Percentiles rank a stretch among this genome's conserved stretches.
These are phyloP conservation scores for Ganoderma resinaceum DNA, from an alignment of 1,284 basidiomycete species.

Conservation along the genomic window DNA sequence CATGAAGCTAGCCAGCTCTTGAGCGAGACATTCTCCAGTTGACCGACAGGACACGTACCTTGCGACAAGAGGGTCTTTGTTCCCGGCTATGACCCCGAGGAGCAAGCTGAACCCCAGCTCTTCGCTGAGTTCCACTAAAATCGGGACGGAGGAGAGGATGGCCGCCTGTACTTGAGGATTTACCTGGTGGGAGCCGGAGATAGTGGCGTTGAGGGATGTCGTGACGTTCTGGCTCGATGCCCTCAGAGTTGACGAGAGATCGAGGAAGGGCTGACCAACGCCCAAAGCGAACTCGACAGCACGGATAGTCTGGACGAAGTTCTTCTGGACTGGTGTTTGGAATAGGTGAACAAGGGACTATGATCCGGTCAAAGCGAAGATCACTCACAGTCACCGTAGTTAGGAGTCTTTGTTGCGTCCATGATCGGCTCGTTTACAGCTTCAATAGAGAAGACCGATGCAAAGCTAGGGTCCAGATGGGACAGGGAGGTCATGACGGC, in stretches of 20 bases:
- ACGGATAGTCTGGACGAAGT: constrained; percentile 73
- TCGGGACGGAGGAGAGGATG: constrained; percentile 54
- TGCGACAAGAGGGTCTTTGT: constrained; percentile 51
- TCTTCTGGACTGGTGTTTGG: constrained; percentile 63
- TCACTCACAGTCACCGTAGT: constrained; percentile 67
- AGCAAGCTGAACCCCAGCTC: constrained; percentile 42
- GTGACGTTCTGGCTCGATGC: constrained; percentile 49
- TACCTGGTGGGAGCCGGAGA: constrained; percentile 41
- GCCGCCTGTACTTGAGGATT: constrained; percentile 52
- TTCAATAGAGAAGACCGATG: constrained; percentile 72
- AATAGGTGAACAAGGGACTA: background rate
- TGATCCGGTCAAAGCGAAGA: background rate
- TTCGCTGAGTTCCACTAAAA: constrained; percentile 51
- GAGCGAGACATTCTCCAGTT: background rate
- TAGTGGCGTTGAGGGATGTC: constrained; percentile 46
- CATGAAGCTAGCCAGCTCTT: constrained; percentile 64
- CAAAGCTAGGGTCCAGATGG: constrained; percentile 73
- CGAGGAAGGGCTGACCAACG: constrained; percentile 57
- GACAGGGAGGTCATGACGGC: constrained; percentile 77
- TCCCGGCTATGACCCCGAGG: constrained; percentile 17
- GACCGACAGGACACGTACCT: constrained; percentile 44
- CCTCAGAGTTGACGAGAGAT: constrained; percentile 26
- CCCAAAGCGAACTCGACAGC: constrained; percentile 69
- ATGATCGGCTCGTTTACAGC: constrained; percentile 81
- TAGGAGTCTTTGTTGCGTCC: constrained; percentile 69